phyloP scores from a whole-genome alignment of 2,329 filamentous ascomycete species.

The Talaromyces marneffei region DNA sequence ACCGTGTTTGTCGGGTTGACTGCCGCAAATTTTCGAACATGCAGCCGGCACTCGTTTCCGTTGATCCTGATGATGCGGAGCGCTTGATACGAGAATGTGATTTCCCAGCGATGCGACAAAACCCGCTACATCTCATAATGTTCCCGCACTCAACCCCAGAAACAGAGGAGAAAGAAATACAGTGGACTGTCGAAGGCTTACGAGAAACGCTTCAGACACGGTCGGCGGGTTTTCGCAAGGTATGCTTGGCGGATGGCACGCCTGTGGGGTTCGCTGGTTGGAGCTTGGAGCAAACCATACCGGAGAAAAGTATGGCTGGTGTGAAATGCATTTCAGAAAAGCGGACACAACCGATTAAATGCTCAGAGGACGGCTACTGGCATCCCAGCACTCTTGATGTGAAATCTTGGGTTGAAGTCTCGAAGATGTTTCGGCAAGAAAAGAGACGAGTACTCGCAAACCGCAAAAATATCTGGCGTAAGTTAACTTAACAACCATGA shows the following conservation, averaged over 20 bases:
- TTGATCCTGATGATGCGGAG: not conserved
- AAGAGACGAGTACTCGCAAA: not conserved
- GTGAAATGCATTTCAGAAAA: not conserved
- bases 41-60: not conserved
- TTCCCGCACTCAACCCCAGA: not conserved
- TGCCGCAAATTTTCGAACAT: not conserved
- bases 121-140: not conserved
- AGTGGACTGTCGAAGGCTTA: not conserved
- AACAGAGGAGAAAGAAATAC: not conserved
- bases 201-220: not conserved
- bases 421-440: not conserved
- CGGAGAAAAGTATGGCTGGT: not conserved
- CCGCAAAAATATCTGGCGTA: not conserved
- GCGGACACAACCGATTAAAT: not conserved
- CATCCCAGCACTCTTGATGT: not conserved
- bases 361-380: not conserved
- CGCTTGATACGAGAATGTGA: not conserved
- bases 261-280: not conserved
- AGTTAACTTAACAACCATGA: not conserved
- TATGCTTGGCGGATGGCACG: not conserved
- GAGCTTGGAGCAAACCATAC: not conserved
- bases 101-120: not conserved
- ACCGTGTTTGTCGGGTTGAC: too few relatives aligned
- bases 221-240: not conserved
- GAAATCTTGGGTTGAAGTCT: not conserved